A percentile compares a stretch with the other conserved stretches of the same genome.
These are phyloP conservation scores for Stagonosporopsis vannaccii DNA, from an alignment of 2,329 filamentous ascomycete genomes.

Conservation along the genomic window DNA sequence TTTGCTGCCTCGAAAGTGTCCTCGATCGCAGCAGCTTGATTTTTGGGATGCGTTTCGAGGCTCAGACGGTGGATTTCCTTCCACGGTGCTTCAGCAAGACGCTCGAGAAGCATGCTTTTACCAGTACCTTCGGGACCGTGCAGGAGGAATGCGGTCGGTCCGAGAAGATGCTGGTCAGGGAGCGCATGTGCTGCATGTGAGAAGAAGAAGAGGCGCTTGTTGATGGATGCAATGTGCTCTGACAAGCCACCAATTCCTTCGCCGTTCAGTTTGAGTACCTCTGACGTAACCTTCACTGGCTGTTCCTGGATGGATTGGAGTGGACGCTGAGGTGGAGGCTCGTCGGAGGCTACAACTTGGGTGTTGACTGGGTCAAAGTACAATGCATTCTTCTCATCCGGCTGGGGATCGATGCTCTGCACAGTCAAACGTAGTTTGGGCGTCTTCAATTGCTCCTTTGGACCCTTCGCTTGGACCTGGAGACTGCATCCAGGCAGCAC, in stretches of 20 bases:
- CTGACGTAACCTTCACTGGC: constrained; percentile 18
- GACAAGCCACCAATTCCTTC: constrained; percentile 72
- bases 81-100: constrained; percentile 72
- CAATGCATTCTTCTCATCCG: constrained; percentile 34
- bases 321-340: constrained; percentile 13
- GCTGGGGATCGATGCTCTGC: constrained; percentile 59
- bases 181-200: constrained; percentile 24
- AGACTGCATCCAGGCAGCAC: constrained; percentile 75
- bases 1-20: constrained; percentile 74
- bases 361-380: constrained; percentile 41
- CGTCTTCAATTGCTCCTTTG: constrained; percentile 61
- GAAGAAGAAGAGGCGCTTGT: constrained; percentile 64
- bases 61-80: constrained; percentile 70
- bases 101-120: constrained; percentile 76
- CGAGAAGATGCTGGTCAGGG: constrained; percentile 38
- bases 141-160: constrained; percentile 69
- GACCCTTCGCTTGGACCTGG: constrained; percentile 60
- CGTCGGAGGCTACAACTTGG: constrained; percentile 28
- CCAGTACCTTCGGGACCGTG: constrained; percentile 86
- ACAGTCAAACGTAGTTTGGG: constrained; percentile 65
- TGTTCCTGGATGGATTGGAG: constrained; percentile 2
- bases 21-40: constrained; percentile 64
- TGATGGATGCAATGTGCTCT: constrained; percentile 69
- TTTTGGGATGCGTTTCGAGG: constrained; percentile 53
- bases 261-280: constrained; percentile 40